phyloP scores from a whole-genome alignment of 2,329 filamentous ascomycete species.

The Stachybotrys echinatus region DNA sequence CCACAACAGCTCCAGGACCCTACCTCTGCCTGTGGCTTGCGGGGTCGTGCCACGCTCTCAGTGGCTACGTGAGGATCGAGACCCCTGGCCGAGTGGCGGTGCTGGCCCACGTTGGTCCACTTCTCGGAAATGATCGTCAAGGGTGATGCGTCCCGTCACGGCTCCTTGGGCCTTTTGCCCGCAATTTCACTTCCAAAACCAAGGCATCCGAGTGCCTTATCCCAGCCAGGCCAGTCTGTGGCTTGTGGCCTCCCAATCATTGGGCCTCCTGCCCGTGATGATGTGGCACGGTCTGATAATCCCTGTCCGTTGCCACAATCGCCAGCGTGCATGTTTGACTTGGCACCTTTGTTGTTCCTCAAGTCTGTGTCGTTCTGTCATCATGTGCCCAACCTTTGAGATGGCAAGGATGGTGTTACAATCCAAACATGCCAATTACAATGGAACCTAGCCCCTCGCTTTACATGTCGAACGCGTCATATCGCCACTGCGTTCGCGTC shows the following conservation, averaged over 20 bases:
- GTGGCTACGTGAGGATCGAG: not conserved
- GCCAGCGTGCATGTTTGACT: not conserved
- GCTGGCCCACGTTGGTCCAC: conserved; percentile 8
- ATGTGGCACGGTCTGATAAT: not conserved
- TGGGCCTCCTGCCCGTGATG: not conserved
- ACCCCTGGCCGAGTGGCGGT: conserved; percentile 10
- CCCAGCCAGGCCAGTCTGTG: not conserved
- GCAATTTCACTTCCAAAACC: not conserved
- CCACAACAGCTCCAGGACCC: not conserved
- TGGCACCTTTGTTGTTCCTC: no score
- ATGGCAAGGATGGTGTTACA: no score
- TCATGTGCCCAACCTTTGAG: no score
- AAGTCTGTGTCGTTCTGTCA: no score
- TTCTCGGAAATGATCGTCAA: conserved; percentile 15
- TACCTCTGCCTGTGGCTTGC: not conserved
- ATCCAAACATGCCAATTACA: no score
- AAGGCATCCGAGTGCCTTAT: not conserved
- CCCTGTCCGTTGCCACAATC: not conserved
- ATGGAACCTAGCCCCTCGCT: not conserved
- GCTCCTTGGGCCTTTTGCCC: not conserved
- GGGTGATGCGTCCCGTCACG: not conserved
- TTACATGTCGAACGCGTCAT: not conserved
- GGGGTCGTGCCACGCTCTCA: not conserved
- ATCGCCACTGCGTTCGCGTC: not conserved
- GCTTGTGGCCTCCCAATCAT: not conserved